These are phyloP conservation scores for Bipolaris oryzae DNA, from an alignment of 2,329 filamentous ascomycete genomes.

Conservation along the genomic window DNA sequence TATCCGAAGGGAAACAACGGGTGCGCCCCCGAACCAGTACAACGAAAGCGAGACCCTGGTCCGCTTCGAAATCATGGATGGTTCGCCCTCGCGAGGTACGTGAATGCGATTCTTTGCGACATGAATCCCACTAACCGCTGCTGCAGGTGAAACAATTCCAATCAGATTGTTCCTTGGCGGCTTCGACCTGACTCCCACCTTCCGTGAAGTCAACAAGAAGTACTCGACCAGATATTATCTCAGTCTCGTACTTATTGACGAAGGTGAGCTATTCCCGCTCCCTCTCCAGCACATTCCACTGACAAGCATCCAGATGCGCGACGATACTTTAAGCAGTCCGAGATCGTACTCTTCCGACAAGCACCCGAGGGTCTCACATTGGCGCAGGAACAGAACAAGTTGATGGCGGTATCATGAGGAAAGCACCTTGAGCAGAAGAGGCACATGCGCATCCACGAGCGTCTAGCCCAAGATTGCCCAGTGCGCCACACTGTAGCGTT, in stretches of 20 bases:
- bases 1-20: constrained; percentile 94
- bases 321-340: constrained; percentile 98
- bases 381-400: constrained; percentile 55
- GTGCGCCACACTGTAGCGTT: not conserved
- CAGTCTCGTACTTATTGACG: constrained; percentile 92
- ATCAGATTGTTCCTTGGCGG: constrained; percentile 96
- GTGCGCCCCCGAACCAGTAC: constrained; percentile 96
- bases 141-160: constrained; percentile 81
- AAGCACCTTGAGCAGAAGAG: not conserved
- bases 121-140: constrained; percentile 25
- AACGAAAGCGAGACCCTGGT: constrained; percentile 99
- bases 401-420: constrained; percentile 47
- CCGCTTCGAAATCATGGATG: constrained; percentile 99
- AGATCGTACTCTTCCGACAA: constrained; percentile 95
- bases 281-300: constrained; percentile 3
- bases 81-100: constrained; percentile 91
- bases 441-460: no score
- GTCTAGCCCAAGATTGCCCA: not conserved
- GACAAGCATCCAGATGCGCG: constrained; percentile 72
- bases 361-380: constrained; percentile 58
- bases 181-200: constrained; percentile 96
- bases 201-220: constrained; percentile 99
- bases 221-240: constrained; percentile 98
- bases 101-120: not conserved
- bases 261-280: constrained; percentile 62